A percentile compares a stretch with the other conserved stretches of the same genome.
These are phyloP conservation scores for Monosporozyma siamensis DNA, from an alignment of 805 yeast species.

Conservation along the genomic window DNA sequence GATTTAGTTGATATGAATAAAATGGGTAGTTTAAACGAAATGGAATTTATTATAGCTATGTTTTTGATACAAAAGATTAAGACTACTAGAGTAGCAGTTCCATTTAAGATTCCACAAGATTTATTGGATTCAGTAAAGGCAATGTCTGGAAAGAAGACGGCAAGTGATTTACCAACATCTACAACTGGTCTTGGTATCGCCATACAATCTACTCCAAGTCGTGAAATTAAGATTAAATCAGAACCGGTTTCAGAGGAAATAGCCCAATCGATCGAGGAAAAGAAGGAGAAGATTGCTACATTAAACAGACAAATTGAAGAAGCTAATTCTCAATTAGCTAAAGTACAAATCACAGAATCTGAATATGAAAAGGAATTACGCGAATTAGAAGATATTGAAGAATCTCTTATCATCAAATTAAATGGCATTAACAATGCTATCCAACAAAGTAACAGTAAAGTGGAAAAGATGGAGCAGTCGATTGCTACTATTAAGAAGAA, in stretches of 20 bases:
- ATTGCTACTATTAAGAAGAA: slow-evolving; percentile 4
- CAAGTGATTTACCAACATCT: no score
- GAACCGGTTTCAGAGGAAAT: slow-evolving; percentile 3
- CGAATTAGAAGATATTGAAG: slow-evolving; percentile 4
- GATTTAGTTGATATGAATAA: slow-evolving; percentile 84
- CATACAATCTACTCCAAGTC: slow-evolving; percentile 18
- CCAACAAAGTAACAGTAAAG: slow-evolving; percentile 1
- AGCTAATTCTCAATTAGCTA: neutral
- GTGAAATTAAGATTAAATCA: no score
- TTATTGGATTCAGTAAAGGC: slow-evolving; percentile 6
- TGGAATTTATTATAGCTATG: slow-evolving; percentile 89
- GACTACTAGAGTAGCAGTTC: slow-evolving; percentile 41
- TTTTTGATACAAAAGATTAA: slow-evolving; percentile 76
- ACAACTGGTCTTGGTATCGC: neutral
- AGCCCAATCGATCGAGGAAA: neutral
- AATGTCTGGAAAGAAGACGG: neutral
- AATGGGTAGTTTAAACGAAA: slow-evolving; percentile 64
- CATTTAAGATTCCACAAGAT: slow-evolving; percentile 27
- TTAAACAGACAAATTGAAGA: slow-evolving; percentile 1
- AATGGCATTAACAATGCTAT: slow-evolving; percentile 1
- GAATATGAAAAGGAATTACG: slow-evolving; percentile 1
- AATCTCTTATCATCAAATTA: slow-evolving; percentile 4
- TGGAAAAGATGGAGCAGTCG: slow-evolving; percentile 1
- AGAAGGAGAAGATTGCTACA: neutral
- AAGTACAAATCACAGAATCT: neutral